A percentile compares a stretch with the other conserved stretches of the same genome.
Evolutionary conservation across 225 moss, liverwort and hornwort genomes (phyloP).

Genomic region (Rhytidiadelphus loreus): DNA sequence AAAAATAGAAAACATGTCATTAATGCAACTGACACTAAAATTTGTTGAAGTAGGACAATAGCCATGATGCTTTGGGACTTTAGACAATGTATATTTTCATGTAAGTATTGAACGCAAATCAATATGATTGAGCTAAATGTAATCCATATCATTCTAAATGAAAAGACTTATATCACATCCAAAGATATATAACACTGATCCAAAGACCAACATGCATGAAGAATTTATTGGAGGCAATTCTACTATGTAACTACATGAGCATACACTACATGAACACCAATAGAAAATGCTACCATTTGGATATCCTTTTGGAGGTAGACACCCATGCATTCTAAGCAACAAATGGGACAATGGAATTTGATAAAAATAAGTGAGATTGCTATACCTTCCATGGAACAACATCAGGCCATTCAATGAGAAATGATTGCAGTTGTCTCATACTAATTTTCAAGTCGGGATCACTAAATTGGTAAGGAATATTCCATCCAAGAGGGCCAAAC

Average conservation of each 20-base stretch:
- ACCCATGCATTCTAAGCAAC: neutral
- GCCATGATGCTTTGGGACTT: too few species aligned
- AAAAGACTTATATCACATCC: neutral
- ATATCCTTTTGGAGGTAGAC: neutral
- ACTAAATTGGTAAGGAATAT: slow-evolving; percentile 84
- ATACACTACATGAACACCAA: neutral
- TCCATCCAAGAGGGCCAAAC: slow-evolving; percentile 82
- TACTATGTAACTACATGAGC: neutral
- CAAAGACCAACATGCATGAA: neutral
- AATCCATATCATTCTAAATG: neutral
- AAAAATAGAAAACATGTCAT: too few species aligned
- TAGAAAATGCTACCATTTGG: neutral
- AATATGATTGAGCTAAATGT: too few species aligned
- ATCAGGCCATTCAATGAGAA: slow-evolving; percentile 64
- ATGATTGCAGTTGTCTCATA: slow-evolving; percentile 65
- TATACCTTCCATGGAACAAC: slow-evolving; percentile 69
- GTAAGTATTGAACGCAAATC: neutral
- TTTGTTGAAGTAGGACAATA: neutral
- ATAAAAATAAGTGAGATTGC: too few species aligned
- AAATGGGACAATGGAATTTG: neutral
- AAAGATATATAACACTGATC: neutral
- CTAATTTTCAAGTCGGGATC: slow-evolving; percentile 81
- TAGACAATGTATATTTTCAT: neutral
- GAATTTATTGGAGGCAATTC: neutral
- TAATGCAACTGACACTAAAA: too few species aligned